Conservation (phyloP, 2,329 filamentous ascomycete genomes). For the Phoma herbarum region DNA sequence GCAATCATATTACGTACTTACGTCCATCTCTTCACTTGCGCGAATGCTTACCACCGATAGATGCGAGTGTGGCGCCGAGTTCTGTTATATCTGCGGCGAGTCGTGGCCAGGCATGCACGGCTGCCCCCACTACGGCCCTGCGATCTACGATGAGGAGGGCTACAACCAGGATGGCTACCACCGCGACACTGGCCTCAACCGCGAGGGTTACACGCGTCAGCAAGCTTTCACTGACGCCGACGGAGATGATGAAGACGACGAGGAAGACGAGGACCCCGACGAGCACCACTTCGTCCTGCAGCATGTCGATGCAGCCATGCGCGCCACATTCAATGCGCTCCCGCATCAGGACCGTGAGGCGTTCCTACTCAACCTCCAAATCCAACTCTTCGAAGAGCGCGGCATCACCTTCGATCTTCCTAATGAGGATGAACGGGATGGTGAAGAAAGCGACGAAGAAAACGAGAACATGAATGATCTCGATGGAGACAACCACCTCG, state of each 20-base stretch:
- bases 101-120: constrained; percentile 41
- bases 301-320: constrained; percentile 24
- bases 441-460: neutral
- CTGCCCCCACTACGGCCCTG: constrained; percentile 45
- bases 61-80: constrained; percentile 41
- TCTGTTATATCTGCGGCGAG: constrained; percentile 48
- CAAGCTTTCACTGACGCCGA: constrained; percentile 8
- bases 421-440: neutral
- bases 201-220: constrained; percentile 32
- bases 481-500: neutral
- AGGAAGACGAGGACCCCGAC: constrained; percentile 15
- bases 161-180: constrained; percentile 47
- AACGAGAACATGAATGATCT: neutral
- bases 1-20: constrained; percentile 44
- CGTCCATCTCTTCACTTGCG: neutral
- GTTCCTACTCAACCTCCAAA: constrained; percentile 28
- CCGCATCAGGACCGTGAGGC: constrained; percentile 21
- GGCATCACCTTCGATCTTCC: constrained; percentile 8
- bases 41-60: constrained; percentile 18
- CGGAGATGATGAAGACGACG: constrained; percentile 17
- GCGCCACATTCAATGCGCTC: constrained; percentile 22
- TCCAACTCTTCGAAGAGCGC: constrained; percentile 31
- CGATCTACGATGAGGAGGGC: constrained; percentile 41
- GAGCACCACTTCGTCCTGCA: constrained; percentile 22
- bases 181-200: constrained; percentile 37